phyloP scores from a whole-genome alignment of 2,329 filamentous ascomycete species.

The Amauroascus verrucosus region DNA sequence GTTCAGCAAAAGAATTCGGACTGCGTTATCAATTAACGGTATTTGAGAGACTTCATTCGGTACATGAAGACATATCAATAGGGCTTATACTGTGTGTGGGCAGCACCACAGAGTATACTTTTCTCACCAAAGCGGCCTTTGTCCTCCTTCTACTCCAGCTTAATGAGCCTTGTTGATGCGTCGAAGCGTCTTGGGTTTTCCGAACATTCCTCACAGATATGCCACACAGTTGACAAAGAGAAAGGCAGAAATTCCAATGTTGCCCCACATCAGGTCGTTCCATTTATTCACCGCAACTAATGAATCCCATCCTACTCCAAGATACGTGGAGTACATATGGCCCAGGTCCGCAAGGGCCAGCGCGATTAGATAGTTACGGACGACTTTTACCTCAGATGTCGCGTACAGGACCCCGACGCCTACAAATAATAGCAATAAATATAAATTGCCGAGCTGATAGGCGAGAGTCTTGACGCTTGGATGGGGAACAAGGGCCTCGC shows the following conservation, averaged over 20 bases:
- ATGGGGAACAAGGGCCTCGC: slow-evolving; percentile 22
- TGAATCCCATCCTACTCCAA: slow-evolving; percentile 47
- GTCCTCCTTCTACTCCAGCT: no score
- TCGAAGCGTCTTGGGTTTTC: slow-evolving; percentile 28
- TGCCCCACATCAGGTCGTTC: slow-evolving; percentile 65
- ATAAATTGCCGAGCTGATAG: slow-evolving; percentile 59
- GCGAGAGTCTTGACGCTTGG: slow-evolving; percentile 46
- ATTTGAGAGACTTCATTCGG: no score
- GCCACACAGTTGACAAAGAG: slow-evolving; percentile 47
- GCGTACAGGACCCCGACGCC: slow-evolving; percentile 55
- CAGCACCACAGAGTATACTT: no score
- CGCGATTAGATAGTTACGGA: slow-evolving; percentile 57
- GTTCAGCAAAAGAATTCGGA: no score
- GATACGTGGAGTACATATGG: slow-evolving; percentile 54
- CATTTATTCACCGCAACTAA: slow-evolving; percentile 48
- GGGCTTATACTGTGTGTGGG: no score
- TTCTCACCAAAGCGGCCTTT: no score
- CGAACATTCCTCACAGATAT: slow-evolving; percentile 53
- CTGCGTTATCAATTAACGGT: no score
- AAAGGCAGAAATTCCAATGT: slow-evolving; percentile 54
- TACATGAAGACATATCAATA: no score
- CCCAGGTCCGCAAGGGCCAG: slow-evolving; percentile 56
- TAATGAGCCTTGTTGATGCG: slow-evolving; percentile 18
- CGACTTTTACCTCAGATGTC: slow-evolving; percentile 54
- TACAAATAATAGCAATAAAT: slow-evolving; percentile 55